Conservation (phyloP, 2,329 filamentous ascomycete genomes). For the Alternaria hordeiaustralica region DNA sequence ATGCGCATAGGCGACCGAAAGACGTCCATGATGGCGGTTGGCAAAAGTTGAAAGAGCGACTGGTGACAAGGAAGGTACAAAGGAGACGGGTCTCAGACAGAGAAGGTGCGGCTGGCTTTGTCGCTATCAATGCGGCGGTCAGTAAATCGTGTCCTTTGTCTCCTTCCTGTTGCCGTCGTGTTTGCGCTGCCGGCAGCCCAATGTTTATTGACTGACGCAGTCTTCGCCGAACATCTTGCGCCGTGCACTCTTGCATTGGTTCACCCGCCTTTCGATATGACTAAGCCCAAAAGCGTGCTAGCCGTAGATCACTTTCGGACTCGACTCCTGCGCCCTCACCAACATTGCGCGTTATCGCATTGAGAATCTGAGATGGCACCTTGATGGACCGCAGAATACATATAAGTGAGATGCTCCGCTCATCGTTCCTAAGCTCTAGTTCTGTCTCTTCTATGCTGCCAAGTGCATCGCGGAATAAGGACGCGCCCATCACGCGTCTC, state of each 20-base stretch:
- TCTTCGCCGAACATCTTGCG: slow-evolving; percentile 14
- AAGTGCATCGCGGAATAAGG: neutral
- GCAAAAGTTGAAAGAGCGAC: slow-evolving; percentile 23
- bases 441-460: neutral
- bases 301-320: neutral
- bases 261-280: slow-evolving; percentile 2
- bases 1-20: slow-evolving; percentile 41
- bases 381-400: neutral
- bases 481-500: neutral
- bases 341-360: neutral
- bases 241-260: slow-evolving; percentile 9
- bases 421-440: no score
- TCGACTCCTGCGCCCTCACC: neutral
- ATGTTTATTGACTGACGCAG: slow-evolving; percentile 18
- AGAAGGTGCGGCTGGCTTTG: neutral
- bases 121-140: slow-evolving; percentile 21
- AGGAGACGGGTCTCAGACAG: slow-evolving; percentile 2
- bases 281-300: slow-evolving; percentile 16
- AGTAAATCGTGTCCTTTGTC: slow-evolving; percentile 24
- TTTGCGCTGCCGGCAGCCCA: slow-evolving; percentile 23
- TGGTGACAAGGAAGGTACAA: slow-evolving; percentile 18
- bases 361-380: neutral
- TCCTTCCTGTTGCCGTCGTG: slow-evolving; percentile 10
- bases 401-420: neutral
- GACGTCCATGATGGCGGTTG: slow-evolving; percentile 30